A percentile compares a stretch with the other conserved stretches of the same genome.
These are phyloP conservation scores for Ormosia semicastrata DNA, from an alignment of 306 rosid species.

Conservation along the genomic window DNA sequence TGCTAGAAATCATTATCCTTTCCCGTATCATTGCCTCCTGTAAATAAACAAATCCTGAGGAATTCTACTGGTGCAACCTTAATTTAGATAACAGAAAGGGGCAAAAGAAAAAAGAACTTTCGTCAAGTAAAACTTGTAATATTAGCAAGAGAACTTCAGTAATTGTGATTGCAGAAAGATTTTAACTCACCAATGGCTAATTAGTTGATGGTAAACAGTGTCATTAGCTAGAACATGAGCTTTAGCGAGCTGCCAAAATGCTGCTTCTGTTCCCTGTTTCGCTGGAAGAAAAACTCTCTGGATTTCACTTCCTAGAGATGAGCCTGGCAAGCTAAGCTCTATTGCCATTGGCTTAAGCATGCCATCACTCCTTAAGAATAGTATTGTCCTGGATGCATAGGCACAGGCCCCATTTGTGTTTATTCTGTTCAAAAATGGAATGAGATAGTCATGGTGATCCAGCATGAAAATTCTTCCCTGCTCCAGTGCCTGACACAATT, in stretches of 20 bases:
- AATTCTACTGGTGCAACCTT: background rate
- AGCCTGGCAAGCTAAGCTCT: constrained; percentile 64
- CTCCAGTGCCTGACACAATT: constrained; percentile 53
- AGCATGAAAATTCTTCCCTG: constrained; percentile 52
- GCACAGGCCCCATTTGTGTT: constrained; percentile 43
- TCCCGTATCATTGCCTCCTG: background rate
- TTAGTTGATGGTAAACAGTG: constrained; percentile 57
- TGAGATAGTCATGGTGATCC: constrained; percentile 71
- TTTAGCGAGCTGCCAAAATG: constrained; percentile 77
- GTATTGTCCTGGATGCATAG: constrained; percentile 71
- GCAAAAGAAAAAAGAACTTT: background rate
- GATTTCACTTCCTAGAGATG: constrained; percentile 16
- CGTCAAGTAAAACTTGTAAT: background rate
- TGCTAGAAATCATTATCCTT: background rate
- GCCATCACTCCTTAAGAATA: constrained; percentile 58
- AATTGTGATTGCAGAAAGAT: constrained; percentile 7
- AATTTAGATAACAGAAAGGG: background rate
- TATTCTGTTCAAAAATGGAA: constrained; percentile 60
- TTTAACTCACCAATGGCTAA: constrained; percentile 72
- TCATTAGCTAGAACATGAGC: constrained; percentile 77
- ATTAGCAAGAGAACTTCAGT: background rate
- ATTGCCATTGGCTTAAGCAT: constrained; percentile 67
- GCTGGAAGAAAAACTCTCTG: constrained; percentile 51
- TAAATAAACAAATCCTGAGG: background rate
- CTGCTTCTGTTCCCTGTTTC: constrained; percentile 56